phyloP scores from a whole-genome alignment of 1,284 basidiomycete species.

The Neolentinus lepideus region DNA sequence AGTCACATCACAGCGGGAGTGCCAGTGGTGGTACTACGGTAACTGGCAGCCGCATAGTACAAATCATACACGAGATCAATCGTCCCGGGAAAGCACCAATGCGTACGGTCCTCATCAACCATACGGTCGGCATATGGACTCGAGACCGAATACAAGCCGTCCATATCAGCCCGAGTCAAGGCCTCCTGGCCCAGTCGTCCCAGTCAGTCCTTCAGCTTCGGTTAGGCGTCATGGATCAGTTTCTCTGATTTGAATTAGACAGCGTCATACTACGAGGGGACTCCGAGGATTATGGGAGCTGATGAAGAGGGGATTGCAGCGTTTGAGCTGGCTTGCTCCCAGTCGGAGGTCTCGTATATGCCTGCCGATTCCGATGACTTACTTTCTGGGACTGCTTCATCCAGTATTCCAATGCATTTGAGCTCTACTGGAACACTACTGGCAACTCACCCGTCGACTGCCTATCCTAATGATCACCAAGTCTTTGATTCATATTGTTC shows the following conservation, averaged over 20 bases:
- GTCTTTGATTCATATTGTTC: too few species aligned
- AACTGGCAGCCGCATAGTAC: too few species aligned
- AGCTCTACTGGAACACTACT: not conserved
- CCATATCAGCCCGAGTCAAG: too few species aligned
- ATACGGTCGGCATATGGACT: too few species aligned
- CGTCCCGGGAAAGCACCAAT: too few species aligned
- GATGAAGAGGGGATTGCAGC: not conserved
- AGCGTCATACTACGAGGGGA: not conserved
- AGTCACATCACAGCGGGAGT: too few species aligned
- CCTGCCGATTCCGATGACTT: not conserved
- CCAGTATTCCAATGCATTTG: not conserved
- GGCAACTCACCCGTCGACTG: not conserved
- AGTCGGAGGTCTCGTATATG: not conserved
- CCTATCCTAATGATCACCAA: not conserved
- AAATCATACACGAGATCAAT: too few species aligned
- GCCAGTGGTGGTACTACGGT: too few species aligned
- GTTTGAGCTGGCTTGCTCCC: not conserved
- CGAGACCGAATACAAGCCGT: too few species aligned
- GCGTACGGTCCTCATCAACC: too few species aligned
- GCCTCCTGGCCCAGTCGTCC: not conserved
- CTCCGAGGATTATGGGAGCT: not conserved
- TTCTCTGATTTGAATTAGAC: not conserved
- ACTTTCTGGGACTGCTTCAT: not conserved
- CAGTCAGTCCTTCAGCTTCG: not conserved
- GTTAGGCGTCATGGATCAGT: not conserved